Percentiles rank a stretch among this genome's conserved stretches.
These are phyloP conservation scores for Trichoderma guizhouense DNA, from an alignment of 2,329 filamentous ascomycete genomes.

Conservation along the genomic window DNA sequence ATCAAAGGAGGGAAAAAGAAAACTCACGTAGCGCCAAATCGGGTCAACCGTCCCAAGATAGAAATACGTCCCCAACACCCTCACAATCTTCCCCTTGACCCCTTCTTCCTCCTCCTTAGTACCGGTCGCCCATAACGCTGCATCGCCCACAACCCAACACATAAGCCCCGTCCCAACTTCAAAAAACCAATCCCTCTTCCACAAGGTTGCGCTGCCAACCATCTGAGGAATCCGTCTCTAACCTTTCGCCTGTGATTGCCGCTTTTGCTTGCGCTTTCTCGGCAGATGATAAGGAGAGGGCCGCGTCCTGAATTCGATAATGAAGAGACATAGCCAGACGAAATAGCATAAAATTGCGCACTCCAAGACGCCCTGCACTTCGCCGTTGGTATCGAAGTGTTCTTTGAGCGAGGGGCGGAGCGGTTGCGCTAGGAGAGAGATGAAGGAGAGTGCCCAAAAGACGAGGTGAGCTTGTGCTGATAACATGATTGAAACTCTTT, in stretches of 20 bases:
- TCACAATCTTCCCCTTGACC: slow-evolving; percentile 1
- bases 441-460: neutral
- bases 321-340: neutral
- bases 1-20: neutral
- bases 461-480: neutral
- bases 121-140: neutral
- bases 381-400: neutral
- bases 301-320: neutral
- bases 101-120: neutral
- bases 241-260: neutral
- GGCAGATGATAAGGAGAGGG: neutral
- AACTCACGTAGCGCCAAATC: slow-evolving; percentile 23
- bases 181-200: neutral
- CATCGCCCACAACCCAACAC: slow-evolving; percentile 13
- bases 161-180: neutral
- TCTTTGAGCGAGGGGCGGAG: neutral
- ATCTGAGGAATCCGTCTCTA: neutral
- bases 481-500: neutral
- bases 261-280: too few relatives aligned
- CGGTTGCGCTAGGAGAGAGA: neutral
- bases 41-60: slow-evolving; percentile 26
- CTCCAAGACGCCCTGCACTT: neutral
- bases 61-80: slow-evolving; percentile 22
- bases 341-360: neutral
- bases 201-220: neutral